These are phyloP conservation scores for Astrothelium macrocarpum DNA, from an alignment of 495 filamentous ascomycete species.

Conservation along the genomic window DNA sequence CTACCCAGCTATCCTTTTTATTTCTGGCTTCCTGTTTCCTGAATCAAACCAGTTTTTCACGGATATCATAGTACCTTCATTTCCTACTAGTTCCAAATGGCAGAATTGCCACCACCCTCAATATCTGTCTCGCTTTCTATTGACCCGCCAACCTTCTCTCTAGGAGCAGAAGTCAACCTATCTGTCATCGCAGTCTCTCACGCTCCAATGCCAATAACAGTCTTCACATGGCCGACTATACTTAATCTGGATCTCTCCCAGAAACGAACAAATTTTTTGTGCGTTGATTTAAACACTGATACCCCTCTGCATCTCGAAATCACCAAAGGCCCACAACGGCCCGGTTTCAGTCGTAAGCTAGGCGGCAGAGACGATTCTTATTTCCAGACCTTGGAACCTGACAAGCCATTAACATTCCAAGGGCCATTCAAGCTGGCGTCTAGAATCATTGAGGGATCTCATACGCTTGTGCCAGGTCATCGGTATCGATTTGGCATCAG, in stretches of 20 bases:
- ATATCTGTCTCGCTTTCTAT: constrained; percentile 6
- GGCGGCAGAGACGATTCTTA: constrained; percentile 4
- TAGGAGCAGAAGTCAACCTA: background rate
- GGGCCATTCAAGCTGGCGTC: constrained; percentile 1
- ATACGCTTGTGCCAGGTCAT: background rate
- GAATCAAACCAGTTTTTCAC: too few relatives aligned
- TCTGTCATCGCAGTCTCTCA: background rate
- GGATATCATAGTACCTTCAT: too few relatives aligned
- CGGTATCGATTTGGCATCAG: constrained; percentile 2
- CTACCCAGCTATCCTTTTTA: too few relatives aligned
- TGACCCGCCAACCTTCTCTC: background rate
- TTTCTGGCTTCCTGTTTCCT: too few relatives aligned
- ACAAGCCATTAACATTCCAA: background rate
- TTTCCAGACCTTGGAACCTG: background rate
- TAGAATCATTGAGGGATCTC: background rate
- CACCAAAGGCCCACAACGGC: constrained; percentile 1
- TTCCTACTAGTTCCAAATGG: too few relatives aligned
- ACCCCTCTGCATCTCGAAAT: background rate
- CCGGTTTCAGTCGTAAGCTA: background rate
- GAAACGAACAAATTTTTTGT: background rate
- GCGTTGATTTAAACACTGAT: background rate
- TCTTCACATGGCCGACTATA: background rate
- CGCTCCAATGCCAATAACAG: background rate
- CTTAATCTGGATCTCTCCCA: constrained; percentile 3
- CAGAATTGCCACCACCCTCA: background rate